These are phyloP conservation scores for Prunus mira DNA, from an alignment of 306 rosid species.

Conservation along the genomic window DNA sequence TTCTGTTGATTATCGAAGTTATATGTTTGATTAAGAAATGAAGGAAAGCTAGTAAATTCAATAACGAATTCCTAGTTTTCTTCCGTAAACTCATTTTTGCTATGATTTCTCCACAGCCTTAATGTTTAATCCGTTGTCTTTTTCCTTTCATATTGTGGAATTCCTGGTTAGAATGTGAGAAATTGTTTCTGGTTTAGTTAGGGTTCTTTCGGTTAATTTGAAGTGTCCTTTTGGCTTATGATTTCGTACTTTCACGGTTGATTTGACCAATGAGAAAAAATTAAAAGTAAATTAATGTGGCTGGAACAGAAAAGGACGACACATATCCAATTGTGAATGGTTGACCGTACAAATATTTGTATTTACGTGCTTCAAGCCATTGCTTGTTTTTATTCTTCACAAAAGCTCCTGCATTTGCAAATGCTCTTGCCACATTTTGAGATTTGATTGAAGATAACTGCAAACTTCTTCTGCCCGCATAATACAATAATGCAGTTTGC, in stretches of 20 bases:
- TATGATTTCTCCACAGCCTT: not conserved
- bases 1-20: not conserved
- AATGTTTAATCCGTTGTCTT: not conserved
- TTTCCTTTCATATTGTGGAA: not conserved
- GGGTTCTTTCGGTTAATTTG: not conserved
- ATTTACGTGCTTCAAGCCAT: not conserved
- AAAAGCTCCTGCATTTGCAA: conserved; percentile 2
- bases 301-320: not conserved
- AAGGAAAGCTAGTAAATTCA: not conserved
- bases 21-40: not conserved
- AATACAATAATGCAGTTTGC: not conserved
- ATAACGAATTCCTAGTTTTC: not conserved
- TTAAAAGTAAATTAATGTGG: not conserved
- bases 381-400: conserved; percentile 2
- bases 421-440: not conserved
- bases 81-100: not conserved
- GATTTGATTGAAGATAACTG: not conserved
- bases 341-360: not conserved
- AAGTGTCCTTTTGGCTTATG: conserved; percentile 17
- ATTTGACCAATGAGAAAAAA: conserved; percentile 4
- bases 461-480: not conserved
- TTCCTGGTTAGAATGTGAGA: not conserved
- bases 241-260: not conserved
- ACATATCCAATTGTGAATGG: not conserved
- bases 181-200: not conserved